A percentile compares a stretch with the other conserved stretches of the same genome.
Evolutionary conservation across 441 rosid species (phyloP).

Genomic region (Eruca vesicaria): DNA sequence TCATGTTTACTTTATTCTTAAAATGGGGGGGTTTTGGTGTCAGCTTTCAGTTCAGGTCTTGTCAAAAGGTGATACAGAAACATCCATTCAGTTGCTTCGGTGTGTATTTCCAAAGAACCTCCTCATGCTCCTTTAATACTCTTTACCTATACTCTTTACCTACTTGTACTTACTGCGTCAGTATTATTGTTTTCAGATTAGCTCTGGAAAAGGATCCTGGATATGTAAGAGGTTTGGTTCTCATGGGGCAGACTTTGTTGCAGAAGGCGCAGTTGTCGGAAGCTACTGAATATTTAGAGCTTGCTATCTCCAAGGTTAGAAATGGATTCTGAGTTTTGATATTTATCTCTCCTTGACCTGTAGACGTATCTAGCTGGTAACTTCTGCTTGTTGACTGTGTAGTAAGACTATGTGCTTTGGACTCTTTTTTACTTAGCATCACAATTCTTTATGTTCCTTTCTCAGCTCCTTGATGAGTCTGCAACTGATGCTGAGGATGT

Average conservation of each 20-base stretch:
- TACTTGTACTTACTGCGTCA: background rate
- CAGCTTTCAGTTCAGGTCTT: conserved; percentile 71
- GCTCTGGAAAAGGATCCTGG: conserved; percentile 81
- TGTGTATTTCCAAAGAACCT: conserved; percentile 29
- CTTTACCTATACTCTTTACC: no score
- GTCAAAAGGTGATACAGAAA: conserved; percentile 51
- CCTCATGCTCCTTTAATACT: background rate
- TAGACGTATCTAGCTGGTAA: background rate
- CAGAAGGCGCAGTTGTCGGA: conserved; percentile 54
- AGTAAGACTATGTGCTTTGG: background rate
- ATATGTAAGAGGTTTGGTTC: conserved; percentile 51
- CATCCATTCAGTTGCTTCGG: conserved; percentile 60
- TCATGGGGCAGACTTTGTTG: conserved; percentile 70
- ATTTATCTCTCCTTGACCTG: background rate
- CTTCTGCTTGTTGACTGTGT: conserved; percentile 7
- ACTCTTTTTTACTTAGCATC: conserved; percentile 17
- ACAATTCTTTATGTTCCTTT: background rate
- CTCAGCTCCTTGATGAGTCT: conserved; percentile 55
- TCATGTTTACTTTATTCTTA: background rate
- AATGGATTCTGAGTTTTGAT: background rate
- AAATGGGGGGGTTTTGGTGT: conserved; percentile 27
- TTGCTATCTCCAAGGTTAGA: conserved; percentile 77
- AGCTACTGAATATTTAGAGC: conserved; percentile 66
- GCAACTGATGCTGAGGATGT: conserved; percentile 49
- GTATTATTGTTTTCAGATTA: conserved; percentile 42